phyloP scores from a whole-genome alignment of 2,329 filamentous ascomycete species.

The Sporothrix inflata region DNA sequence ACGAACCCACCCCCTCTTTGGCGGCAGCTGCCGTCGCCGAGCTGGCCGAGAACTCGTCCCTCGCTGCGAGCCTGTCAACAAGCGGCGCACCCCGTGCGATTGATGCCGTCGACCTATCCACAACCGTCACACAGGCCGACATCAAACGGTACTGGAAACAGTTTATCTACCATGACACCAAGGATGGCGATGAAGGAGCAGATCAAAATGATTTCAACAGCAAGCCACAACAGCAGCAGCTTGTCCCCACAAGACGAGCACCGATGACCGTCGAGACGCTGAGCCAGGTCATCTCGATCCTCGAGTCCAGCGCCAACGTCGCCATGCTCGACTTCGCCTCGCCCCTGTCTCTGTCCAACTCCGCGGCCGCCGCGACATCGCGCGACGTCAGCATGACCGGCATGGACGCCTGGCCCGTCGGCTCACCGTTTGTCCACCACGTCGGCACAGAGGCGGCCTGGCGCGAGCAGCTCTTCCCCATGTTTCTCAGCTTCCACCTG shows the following conservation, averaged over 20 bases:
- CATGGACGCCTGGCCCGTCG: not conserved
- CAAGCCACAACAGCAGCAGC: not conserved
- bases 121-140: conserved; percentile 4
- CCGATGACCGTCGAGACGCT: conserved; percentile 21
- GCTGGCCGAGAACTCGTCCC: not conserved
- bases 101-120: conserved; percentile 20
- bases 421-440: conserved; percentile 7
- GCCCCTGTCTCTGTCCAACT: not conserved
- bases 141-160: conserved; percentile 23
- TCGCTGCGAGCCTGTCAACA: not conserved
- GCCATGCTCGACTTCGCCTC: conserved; percentile 27
- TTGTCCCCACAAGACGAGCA: not conserved
- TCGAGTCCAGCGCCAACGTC: conserved; percentile 17
- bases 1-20: not conserved
- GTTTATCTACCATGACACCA: conserved; percentile 2
- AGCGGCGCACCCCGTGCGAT: not conserved
- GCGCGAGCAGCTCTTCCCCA: conserved; percentile 33
- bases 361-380: not conserved
- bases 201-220: not conserved
- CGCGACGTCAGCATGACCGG: not conserved
- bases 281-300: conserved; percentile 14
- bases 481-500: conserved; percentile 31
- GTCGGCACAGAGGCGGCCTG: conserved; percentile 27
- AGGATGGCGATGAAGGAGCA: not conserved
- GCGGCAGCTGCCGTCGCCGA: not conserved